These are phyloP conservation scores for Rhexocercosporidium sp. DNA, from an alignment of 2,329 filamentous ascomycete species.

Conservation along the genomic window DNA sequence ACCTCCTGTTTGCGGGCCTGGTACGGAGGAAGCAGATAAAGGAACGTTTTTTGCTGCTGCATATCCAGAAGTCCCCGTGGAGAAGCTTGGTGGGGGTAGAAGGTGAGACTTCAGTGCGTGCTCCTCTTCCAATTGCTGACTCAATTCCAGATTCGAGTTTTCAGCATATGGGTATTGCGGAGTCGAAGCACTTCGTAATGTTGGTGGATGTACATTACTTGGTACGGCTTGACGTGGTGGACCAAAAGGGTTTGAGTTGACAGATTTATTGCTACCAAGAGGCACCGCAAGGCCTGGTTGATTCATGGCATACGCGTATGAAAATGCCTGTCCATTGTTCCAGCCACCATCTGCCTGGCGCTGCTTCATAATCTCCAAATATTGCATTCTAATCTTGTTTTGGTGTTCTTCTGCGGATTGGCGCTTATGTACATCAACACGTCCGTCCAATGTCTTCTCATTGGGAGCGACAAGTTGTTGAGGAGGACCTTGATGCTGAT, in stretches of 20 bases:
- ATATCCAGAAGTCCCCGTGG: background rate
- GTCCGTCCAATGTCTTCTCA: background rate
- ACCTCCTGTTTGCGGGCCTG: background rate
- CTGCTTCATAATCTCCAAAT: background rate
- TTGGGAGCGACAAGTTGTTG: background rate
- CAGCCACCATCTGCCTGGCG: background rate
- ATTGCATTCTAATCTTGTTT: too few species aligned
- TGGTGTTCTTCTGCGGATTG: too few species aligned
- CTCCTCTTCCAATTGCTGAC: background rate
- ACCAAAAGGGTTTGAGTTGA: background rate
- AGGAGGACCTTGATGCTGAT: background rate
- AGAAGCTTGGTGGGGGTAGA: background rate
- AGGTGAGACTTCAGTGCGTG: background rate
- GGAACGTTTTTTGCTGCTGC: background rate
- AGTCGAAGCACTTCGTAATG: background rate
- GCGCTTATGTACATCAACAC: background rate
- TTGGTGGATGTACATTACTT: too few species aligned
- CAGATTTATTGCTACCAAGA: background rate
- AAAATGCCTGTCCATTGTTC: background rate
- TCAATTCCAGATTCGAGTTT: background rate
- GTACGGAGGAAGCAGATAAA: background rate
- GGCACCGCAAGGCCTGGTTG: background rate
- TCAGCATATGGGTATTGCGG: background rate
- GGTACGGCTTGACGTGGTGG: too few species aligned
- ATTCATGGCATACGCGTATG: too few species aligned